Conservation (phyloP, 805 yeast species). For the Schwanniomyces polymorphus region DNA sequence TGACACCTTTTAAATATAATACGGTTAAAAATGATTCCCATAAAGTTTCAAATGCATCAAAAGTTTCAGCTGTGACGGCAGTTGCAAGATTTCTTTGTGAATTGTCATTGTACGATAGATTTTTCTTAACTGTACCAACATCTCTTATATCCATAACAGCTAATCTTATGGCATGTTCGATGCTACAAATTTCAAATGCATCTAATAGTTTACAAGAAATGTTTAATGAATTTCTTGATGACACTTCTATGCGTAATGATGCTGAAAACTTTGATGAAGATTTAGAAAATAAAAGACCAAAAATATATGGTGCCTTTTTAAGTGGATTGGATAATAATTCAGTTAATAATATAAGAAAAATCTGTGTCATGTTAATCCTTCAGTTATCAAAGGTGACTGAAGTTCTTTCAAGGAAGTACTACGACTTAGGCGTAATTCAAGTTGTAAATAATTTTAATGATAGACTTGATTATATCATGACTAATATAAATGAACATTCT, state of each 20-base stretch:
- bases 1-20: slow-evolving; percentile 27
- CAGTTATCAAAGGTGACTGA: slow-evolving; percentile 50
- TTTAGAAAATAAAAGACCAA: slow-evolving; percentile 43
- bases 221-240: slow-evolving; percentile 8
- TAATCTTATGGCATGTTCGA: slow-evolving; percentile 53
- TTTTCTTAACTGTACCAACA: slow-evolving; percentile 44
- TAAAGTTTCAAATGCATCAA: slow-evolving; percentile 19
- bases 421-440: slow-evolving; percentile 53
- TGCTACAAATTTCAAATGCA: slow-evolving; percentile 49
- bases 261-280: slow-evolving; percentile 22
- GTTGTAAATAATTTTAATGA: slow-evolving; percentile 37
- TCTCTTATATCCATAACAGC: slow-evolving; percentile 51
- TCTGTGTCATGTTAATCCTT: slow-evolving; percentile 43
- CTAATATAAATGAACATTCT: slow-evolving; percentile 23
- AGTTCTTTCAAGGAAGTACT: slow-evolving; percentile 51
- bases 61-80: slow-evolving; percentile 54
- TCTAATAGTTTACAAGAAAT: slow-evolving; percentile 29
- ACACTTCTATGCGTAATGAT: slow-evolving; percentile 6
- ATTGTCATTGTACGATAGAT: slow-evolving; percentile 50
- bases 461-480: slow-evolving; percentile 7
- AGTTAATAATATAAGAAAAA: slow-evolving; percentile 37
- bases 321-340: slow-evolving; percentile 47
- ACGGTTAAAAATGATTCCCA: slow-evolving; percentile 6
- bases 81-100: slow-evolving; percentile 57
- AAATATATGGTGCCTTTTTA: slow-evolving; percentile 47